These are phyloP conservation scores for Thelonectria discophora DNA, from an alignment of 2,329 filamentous ascomycete genomes.

Conservation along the genomic window DNA sequence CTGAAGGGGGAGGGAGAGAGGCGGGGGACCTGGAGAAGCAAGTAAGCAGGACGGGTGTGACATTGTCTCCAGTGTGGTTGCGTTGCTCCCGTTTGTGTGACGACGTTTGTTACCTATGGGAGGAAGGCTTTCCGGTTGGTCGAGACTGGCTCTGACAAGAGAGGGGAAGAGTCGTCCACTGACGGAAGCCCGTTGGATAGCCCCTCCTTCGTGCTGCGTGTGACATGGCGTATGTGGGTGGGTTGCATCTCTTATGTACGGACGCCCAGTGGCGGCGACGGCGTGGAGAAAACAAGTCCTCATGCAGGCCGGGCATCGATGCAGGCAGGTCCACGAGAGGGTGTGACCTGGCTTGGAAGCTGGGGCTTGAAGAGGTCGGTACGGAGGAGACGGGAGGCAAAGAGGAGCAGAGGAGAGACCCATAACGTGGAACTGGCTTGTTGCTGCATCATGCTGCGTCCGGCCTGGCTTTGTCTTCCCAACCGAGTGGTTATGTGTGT, in stretches of 20 bases:
- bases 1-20: too few relatives aligned
- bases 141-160: neutral
- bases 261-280: too few relatives aligned
- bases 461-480: neutral
- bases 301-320: neutral
- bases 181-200: too few relatives aligned
- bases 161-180: neutral
- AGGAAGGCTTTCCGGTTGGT: neutral
- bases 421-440: neutral
- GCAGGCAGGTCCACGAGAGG: neutral
- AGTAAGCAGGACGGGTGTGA: neutral
- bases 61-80: neutral
- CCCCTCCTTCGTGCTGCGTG: neutral
- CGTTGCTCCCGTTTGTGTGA: neutral
- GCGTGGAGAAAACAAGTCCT: neutral
- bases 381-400: too few relatives aligned
- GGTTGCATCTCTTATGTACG: neutral
- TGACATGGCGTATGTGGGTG: neutral
- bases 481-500: neutral
- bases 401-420: neutral
- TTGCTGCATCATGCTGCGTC: neutral
- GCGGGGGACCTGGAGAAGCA: neutral
- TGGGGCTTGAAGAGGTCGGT: neutral
- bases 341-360: conserved; percentile 1
- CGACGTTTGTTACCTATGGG: neutral